These are phyloP conservation scores for Tricholoma flavovirens DNA, from an alignment of 768 basidiomycete genomes.

Conservation along the genomic window DNA sequence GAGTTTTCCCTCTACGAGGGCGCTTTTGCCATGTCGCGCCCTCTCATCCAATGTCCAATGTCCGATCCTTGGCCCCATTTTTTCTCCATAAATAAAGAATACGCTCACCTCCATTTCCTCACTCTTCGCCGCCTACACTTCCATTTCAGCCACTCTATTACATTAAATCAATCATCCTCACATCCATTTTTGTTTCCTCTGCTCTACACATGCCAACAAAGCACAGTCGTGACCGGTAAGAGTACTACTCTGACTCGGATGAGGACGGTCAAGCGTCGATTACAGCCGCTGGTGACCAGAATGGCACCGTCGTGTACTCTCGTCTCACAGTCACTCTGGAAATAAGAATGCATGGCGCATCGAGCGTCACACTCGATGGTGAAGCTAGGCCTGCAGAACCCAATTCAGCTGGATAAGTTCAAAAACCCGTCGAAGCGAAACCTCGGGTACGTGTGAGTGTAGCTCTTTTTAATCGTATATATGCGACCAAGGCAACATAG, in stretches of 20 bases:
- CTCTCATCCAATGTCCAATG: neutral
- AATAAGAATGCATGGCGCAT: neutral
- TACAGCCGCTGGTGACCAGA: neutral
- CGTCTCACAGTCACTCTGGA: neutral
- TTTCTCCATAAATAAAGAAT: neutral
- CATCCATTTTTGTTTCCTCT: neutral
- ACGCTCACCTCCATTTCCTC: neutral
- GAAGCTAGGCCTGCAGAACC: neutral
- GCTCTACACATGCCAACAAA: neutral
- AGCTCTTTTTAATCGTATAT: neutral
- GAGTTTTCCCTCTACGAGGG: neutral
- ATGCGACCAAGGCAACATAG: neutral
- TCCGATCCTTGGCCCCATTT: neutral
- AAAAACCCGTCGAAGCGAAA: neutral
- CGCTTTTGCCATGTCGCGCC: neutral
- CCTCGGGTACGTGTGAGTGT: neutral
- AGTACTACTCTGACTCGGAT: neutral
- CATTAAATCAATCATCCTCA: neutral
- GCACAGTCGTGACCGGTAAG: neutral
- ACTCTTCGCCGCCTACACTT: neutral
- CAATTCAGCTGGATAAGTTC: neutral
- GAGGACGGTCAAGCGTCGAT: neutral
- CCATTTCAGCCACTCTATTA: neutral
- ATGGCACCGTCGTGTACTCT: neutral
- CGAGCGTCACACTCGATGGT: neutral